These are phyloP conservation scores for Penicillium rolfsii DNA, from an alignment of 2,329 filamentous ascomycete species.

Conservation along the genomic window DNA sequence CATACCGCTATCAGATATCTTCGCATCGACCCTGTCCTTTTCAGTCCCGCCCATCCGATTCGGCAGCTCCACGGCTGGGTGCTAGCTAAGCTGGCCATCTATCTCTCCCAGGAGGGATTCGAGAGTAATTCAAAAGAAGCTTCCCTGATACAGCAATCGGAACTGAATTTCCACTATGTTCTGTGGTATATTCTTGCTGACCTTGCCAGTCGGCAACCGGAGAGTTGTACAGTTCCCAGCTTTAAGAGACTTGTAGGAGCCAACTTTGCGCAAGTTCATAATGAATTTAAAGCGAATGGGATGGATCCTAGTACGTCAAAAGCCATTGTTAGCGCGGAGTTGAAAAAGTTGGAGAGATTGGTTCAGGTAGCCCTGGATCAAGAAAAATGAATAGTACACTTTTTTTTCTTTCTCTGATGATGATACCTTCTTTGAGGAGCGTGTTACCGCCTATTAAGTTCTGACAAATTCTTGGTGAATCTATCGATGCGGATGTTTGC, in stretches of 20 bases:
- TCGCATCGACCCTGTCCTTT: constrained; percentile 56
- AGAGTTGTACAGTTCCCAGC: constrained; percentile 36
- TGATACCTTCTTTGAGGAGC: too few species aligned
- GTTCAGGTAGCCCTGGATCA: constrained; percentile 32
- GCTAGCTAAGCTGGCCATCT: constrained; percentile 37
- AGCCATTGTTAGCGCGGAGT: constrained; percentile 44
- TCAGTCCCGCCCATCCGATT: constrained; percentile 57
- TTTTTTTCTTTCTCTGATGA: background rate
- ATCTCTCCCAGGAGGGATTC: constrained; percentile 30
- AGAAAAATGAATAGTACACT: constrained; percentile 16
- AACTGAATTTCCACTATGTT: constrained; percentile 37
- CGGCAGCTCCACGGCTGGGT: constrained; percentile 54
- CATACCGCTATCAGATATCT: constrained; percentile 58
- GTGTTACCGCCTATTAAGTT: background rate
- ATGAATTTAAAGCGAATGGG: constrained; percentile 32
- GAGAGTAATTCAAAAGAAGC: constrained; percentile 23
- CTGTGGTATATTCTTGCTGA: constrained; percentile 40
- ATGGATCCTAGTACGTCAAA: constrained; percentile 31
- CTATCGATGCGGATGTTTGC: background rate
- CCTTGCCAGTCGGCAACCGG: constrained; percentile 31
- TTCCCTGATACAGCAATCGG: constrained; percentile 27
- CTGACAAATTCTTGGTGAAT: background rate
- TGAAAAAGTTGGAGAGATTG: constrained; percentile 53
- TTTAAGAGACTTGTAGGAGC: constrained; percentile 33
- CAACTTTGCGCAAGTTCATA: constrained; percentile 34